Evolutionary conservation across 2,329 filamentous ascomycete species (phyloP).

Genomic region (Beauveria australis): DNA sequence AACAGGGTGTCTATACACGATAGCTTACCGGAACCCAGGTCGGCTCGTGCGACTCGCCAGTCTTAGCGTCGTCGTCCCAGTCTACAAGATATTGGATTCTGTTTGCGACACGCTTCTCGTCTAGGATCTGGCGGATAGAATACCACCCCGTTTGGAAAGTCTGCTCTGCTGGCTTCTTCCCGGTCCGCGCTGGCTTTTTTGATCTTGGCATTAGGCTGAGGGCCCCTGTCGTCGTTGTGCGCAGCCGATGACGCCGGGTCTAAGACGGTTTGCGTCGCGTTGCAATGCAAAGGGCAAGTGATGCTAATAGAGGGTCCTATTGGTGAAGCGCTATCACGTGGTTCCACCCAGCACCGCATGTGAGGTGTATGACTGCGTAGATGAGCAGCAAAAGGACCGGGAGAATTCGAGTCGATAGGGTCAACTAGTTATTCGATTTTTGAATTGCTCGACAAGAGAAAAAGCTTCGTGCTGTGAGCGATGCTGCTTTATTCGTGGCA

Average conservation of each 20-base stretch:
- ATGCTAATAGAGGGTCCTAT: neutral
- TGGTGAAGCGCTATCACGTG: constrained; percentile 14
- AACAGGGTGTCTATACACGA: neutral
- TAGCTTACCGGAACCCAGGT: constrained; percentile 25
- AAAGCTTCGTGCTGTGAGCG: neutral
- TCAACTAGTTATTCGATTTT: neutral
- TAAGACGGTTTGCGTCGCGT: constrained; percentile 23
- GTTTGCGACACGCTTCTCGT: constrained; percentile 22
- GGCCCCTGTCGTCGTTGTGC: constrained; percentile 19
- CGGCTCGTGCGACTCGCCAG: constrained; percentile 24
- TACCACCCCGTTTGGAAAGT: constrained; percentile 23
- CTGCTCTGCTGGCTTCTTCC: constrained; percentile 13
- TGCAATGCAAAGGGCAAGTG: neutral
- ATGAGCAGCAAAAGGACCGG: neutral
- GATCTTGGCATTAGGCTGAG: constrained; percentile 11
- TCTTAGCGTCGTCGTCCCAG: constrained; percentile 27
- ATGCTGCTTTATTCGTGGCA: neutral
- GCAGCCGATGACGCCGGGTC: constrained; percentile 23
- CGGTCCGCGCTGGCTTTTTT: neutral
- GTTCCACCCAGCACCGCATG: neutral
- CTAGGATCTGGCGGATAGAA: constrained; percentile 26
- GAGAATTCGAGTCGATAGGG: neutral
- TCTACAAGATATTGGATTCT: constrained; percentile 28
- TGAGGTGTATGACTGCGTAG: neutral
- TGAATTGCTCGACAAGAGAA: neutral